Base-by-base conservation (phyloP, 2,329 filamentous ascomycete species). In the Pestalotiopsis sp. region DNA sequence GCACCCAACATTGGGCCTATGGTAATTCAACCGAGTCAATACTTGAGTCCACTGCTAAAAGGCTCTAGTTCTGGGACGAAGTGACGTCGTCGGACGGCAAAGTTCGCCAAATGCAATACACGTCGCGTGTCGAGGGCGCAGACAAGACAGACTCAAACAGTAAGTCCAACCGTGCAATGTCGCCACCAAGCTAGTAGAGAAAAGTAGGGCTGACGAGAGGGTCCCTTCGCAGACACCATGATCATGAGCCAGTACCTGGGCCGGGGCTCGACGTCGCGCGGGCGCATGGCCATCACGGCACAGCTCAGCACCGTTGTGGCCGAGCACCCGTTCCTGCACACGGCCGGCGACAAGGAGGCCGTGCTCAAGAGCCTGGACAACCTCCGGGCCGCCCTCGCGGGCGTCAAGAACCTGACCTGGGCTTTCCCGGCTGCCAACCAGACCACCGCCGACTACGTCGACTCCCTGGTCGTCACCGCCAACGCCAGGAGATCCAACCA, bases 81-180 rank as follows among this genome's bases (percentile, higher is more conserved):
- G 85, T 91, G 75, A 79, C 76, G 45, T 84, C 84, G 9, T 77
- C 72, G 4, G 90, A 92, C 72, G 88, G 88, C 36, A 85, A 88
- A 69, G 84, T 86, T 5, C 85, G 90, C 59, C 87, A 91, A 72
- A 80, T 92, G 39, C 90, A 92, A 75, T 92, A 87, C 83, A 91
- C 90, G 7, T 86, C 89, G 52, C 86, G 90, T 72, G 88, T 91
- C 49, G 89, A 91, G 72, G 86, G 84, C 57, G 83, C 81, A 64
- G 75, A 77, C 64, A 70, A 73, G 57, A 78, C 79, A n/a, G 76
- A 75, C 39, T 77, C 72, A 59, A 77, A 76, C 64, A 77, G 76
- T 77, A 70, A 71, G 75, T 67, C 61, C 20, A n/a, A 3, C 12
- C n/a, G 36, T 20, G 17, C 3, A 0, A 13, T 31, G 39, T 3